Evolutionary conservation across 352 stramenopile genomes (phyloP).

Genomic region (Pythium chondricola): DNA sequence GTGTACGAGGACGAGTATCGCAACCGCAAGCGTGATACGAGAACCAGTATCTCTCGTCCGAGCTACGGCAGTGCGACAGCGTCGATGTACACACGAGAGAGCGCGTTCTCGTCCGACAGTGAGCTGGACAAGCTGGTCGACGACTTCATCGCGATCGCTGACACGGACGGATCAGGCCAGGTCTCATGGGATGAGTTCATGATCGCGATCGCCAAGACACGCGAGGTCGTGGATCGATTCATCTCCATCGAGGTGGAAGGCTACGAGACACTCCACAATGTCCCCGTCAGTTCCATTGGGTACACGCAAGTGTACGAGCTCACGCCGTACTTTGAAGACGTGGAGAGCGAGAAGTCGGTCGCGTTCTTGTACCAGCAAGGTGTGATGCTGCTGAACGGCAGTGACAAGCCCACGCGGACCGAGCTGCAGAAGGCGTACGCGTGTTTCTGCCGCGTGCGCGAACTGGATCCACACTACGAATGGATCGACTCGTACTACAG

Average conservation of each 20-base stretch:
- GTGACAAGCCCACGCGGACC: conserved; percentile 39
- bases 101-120: conserved; percentile 43
- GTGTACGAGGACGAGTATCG: conserved; percentile 70
- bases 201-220: conserved; percentile 71
- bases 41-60: conserved; percentile 1
- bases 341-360: conserved; percentile 62
- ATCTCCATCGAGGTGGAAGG: conserved; percentile 76
- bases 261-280: conserved; percentile 53
- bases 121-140: conserved; percentile 56
- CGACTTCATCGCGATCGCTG: conserved; percentile 72
- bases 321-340: conserved; percentile 62
- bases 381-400: conserved; percentile 56
- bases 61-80: conserved; percentile 7
- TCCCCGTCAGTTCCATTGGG: conserved; percentile 60
- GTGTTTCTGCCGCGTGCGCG: conserved; percentile 61
- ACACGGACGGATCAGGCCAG: conserved; percentile 69
- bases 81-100: conserved; percentile 23
- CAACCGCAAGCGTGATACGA: conserved; percentile 4
- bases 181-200: conserved; percentile 88
- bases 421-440: conserved; percentile 74
- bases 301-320: conserved; percentile 78
- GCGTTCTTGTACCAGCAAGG: conserved; percentile 62
- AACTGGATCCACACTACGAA: conserved; percentile 69
- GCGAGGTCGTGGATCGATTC: conserved; percentile 56
- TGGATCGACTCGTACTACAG: conserved; percentile 83